Conservation (phyloP, 2,329 filamentous ascomycete genomes). For the Cercospora beticola region DNA sequence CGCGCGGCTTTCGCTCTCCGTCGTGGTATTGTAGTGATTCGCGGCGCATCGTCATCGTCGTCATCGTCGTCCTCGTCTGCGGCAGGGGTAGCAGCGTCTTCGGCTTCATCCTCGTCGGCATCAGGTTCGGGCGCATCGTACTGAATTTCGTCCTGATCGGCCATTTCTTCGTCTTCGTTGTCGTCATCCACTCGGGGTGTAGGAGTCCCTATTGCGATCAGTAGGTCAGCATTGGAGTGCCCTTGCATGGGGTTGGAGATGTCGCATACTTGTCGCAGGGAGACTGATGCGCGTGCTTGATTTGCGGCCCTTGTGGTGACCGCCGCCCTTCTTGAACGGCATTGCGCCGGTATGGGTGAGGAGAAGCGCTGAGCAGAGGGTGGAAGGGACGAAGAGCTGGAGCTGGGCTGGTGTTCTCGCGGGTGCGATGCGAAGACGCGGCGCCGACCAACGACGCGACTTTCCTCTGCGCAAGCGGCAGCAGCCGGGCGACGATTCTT, state of each 20-base stretch:
- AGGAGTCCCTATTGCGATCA: constrained; percentile 27
- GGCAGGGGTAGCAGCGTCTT: constrained; percentile 29
- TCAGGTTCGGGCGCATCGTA: constrained; percentile 25
- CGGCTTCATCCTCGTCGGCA: constrained; percentile 24
- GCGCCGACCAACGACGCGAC: neutral
- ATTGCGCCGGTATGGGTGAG: constrained; percentile 15
- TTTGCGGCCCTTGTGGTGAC: constrained; percentile 28
- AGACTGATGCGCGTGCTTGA: constrained; percentile 26
- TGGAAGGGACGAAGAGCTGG: neutral
- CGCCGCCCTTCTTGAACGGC: constrained; percentile 33
- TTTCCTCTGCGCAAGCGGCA: neutral
- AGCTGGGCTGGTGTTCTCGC: neutral
- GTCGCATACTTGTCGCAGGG: constrained; percentile 20
- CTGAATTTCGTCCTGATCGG: constrained; percentile 29
- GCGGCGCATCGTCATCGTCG: constrained; percentile 35
- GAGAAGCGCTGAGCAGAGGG: neutral
- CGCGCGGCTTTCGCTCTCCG: constrained; percentile 38
- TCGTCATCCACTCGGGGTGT: constrained; percentile 30
- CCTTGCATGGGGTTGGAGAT: constrained; percentile 10
- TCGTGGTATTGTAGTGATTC: constrained; percentile 42
- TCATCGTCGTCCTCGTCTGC: constrained; percentile 36
- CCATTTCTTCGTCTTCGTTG: constrained; percentile 36
- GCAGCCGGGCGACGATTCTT: neutral
- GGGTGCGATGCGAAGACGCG: neutral
- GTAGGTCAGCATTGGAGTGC: constrained; percentile 6